Evolutionary conservation across 495 filamentous ascomycete genomes (phyloP).

Genomic region (Penicillium goetzii): DNA sequence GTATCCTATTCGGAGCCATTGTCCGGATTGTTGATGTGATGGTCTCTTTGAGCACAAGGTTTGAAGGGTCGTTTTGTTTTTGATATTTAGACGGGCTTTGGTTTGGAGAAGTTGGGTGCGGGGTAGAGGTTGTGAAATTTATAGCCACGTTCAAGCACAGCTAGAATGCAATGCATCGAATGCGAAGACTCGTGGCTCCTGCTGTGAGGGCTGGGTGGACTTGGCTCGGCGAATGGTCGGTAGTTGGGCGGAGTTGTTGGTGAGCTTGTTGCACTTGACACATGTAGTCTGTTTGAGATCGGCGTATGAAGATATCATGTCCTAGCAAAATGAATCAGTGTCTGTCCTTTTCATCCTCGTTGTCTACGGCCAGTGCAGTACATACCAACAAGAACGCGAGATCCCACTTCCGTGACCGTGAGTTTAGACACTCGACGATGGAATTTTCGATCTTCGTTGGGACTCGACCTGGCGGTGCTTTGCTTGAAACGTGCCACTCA

Average conservation of each 20-base stretch:
- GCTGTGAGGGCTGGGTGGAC: constrained; percentile 14
- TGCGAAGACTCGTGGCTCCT: constrained; percentile 10
- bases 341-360: not conserved
- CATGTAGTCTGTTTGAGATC: constrained; percentile 46
- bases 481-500: constrained; percentile 43
- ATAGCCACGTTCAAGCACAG: constrained; percentile 28
- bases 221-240: constrained; percentile 38
- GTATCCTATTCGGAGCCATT: not conserved
- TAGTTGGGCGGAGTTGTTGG: constrained; percentile 42
- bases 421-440: constrained; percentile 40
- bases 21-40: not conserved
- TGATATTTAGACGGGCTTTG: not conserved
- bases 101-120: not conserved
- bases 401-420: constrained; percentile 48
- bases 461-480: constrained; percentile 23
- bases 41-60: not conserved
- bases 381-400: constrained; percentile 47
- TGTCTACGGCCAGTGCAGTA: not conserved
- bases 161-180: constrained; percentile 32
- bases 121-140: not conserved
- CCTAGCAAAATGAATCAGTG: constrained; percentile 30
- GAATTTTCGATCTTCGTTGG: constrained; percentile 40
- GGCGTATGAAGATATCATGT: constrained; percentile 48
- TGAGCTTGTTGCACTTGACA: constrained; percentile 43
- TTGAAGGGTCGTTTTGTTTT: not conserved